Percentiles rank a stretch among this genome's conserved stretches.
These are phyloP conservation scores for Fusarium sp. DNA, from an alignment of 2,329 filamentous ascomycete species.

Conservation along the genomic window DNA sequence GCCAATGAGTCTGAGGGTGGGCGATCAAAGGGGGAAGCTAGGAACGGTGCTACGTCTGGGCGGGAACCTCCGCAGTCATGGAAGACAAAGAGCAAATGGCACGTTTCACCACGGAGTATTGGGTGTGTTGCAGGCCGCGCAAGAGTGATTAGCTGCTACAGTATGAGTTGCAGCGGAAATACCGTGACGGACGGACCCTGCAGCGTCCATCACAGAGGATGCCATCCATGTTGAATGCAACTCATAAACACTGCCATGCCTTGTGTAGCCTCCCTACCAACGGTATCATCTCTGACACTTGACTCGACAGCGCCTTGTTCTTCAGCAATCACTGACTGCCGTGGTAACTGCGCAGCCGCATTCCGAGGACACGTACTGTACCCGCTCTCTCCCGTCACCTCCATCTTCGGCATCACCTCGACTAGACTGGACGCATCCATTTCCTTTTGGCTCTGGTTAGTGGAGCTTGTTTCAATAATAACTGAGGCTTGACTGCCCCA, in stretches of 20 bases:
- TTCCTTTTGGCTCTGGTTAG: constrained; percentile 5
- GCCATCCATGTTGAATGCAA: neutral
- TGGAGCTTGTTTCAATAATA: constrained; percentile 31
- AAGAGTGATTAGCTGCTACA: constrained; percentile 30
- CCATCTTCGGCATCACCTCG: neutral
- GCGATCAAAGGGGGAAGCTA: constrained; percentile 30
- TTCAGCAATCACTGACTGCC: neutral
- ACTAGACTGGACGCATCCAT: neutral
- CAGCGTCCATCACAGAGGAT: neutral
- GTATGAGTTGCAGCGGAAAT: constrained; percentile 22
- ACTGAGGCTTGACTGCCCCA: constrained; percentile 31
- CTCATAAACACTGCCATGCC: constrained; percentile 1
- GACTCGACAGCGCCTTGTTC: neutral
- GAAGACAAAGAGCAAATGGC: constrained; percentile 4
- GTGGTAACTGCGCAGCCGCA: neutral
- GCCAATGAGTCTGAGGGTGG: constrained; percentile 21
- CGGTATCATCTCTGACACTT: neutral
- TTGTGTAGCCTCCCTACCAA: neutral
- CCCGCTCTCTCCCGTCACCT: neutral
- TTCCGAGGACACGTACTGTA: neutral
- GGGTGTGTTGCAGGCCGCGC: constrained; percentile 23
- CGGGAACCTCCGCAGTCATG: neutral
- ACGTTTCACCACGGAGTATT: constrained; percentile 17
- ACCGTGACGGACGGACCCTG: neutral
- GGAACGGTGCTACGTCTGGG: neutral